Percentiles rank a stretch among this genome's conserved stretches.
These are phyloP conservation scores for Curvularia sp. DNA, from an alignment of 2,329 filamentous ascomycete genomes.

Conservation along the genomic window DNA sequence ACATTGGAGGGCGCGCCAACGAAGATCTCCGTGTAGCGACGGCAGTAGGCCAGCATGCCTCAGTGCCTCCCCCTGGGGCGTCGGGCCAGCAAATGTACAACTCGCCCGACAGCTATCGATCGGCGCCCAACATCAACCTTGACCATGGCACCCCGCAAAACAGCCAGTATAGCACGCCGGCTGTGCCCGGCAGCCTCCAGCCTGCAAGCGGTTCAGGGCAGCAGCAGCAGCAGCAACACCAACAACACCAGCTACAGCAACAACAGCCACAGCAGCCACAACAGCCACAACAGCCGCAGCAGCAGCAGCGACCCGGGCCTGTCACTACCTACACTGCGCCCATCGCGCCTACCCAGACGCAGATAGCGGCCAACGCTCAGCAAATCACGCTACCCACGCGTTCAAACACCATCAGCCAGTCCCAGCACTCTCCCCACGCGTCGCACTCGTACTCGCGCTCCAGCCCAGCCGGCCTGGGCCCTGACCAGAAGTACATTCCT, in stretches of 20 bases:
- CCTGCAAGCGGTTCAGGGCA: slow-evolving; percentile 53
- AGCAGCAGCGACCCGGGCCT: slow-evolving; percentile 60
- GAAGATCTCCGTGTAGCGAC: slow-evolving; percentile 65
- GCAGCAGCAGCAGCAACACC: slow-evolving; percentile 12
- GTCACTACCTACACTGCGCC: slow-evolving; percentile 65
- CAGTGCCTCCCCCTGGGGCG: slow-evolving; percentile 53
- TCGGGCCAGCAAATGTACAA: slow-evolving; percentile 53
- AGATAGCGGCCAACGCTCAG: slow-evolving; percentile 60
- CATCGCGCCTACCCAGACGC: slow-evolving; percentile 63
- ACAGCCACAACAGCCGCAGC: slow-evolving; percentile 8
- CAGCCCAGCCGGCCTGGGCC: slow-evolving; percentile 72
- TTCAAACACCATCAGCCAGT: slow-evolving; percentile 68
- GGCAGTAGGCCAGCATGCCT: slow-evolving; percentile 32
- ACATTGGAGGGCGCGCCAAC: slow-evolving; percentile 56
- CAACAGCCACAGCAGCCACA: slow-evolving; percentile 48
- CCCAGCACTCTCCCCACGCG: slow-evolving; percentile 48
- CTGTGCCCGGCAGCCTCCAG: slow-evolving; percentile 68
- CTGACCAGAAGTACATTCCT: slow-evolving; percentile 68
- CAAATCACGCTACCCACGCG: slow-evolving; percentile 71
- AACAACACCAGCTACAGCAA: slow-evolving; percentile 46
- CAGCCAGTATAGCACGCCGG: slow-evolving; percentile 55
- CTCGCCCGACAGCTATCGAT: slow-evolving; percentile 59
- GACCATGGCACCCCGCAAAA: slow-evolving; percentile 62
- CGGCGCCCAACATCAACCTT: slow-evolving; percentile 64
- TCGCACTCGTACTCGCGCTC: slow-evolving; percentile 76